A percentile compares a stretch with the other conserved stretches of the same genome.
Evolutionary conservation across 139 green algal species (phyloP).

Genomic region (Zygnema circumcarinatum): DNA sequence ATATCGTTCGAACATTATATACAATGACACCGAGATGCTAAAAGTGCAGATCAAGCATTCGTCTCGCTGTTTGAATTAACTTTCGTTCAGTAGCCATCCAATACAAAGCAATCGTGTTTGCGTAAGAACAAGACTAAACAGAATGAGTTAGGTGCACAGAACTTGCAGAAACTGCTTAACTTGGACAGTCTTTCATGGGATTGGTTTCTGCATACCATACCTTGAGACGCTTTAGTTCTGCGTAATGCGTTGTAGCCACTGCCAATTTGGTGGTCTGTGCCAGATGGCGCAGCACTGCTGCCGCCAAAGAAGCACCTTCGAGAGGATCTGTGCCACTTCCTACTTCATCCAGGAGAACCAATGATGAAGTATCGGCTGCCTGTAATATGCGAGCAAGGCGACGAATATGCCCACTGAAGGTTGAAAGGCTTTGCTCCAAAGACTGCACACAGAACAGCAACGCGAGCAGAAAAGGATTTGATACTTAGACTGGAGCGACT

Average conservation of each 20-base stretch:
- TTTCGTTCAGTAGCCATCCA: too few relatives aligned
- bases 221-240: slow-evolving; percentile 66
- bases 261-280: slow-evolving; percentile 47
- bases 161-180: too few relatives aligned
- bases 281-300: slow-evolving; percentile 77
- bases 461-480: too few relatives aligned
- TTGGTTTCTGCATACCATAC: too few relatives aligned
- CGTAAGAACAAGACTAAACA: too few relatives aligned
- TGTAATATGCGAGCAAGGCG: slow-evolving; percentile 46
- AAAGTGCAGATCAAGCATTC: too few relatives aligned
- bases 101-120: too few relatives aligned
- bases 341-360: slow-evolving; percentile 74
- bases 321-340: slow-evolving; percentile 91
- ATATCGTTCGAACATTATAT: background rate
- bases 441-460: slow-evolving; percentile 44
- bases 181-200: too few relatives aligned
- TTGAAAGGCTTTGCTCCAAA: slow-evolving; percentile 64
- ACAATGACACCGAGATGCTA: background rate
- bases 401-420: slow-evolving; percentile 62
- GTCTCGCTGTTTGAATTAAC: background rate
- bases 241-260: slow-evolving; percentile 67
- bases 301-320: slow-evolving; percentile 89
- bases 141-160: too few relatives aligned
- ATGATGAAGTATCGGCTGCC: background rate
- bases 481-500: too few relatives aligned